Conservation (phyloP, 495 filamentous ascomycete species). For the Aspergillus panamensis region DNA sequence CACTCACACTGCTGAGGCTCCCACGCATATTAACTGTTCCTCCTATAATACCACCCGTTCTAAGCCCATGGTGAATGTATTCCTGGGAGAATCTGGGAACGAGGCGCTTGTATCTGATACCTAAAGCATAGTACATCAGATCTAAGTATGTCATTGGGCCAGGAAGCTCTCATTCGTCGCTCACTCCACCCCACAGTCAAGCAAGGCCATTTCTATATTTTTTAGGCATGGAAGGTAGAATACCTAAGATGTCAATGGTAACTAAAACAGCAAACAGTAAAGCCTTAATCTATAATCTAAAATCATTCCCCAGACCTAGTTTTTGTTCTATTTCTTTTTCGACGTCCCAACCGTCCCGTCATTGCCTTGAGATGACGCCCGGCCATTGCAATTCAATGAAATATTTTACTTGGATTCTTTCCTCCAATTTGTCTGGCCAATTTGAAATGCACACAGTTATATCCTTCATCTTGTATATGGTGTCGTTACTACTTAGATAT, state of each 20-base stretch:
- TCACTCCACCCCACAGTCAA: too few species aligned
- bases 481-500: too few species aligned
- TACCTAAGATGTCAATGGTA: not conserved
- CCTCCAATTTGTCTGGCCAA: slow-evolving; percentile 76
- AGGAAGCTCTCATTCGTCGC: too few species aligned
- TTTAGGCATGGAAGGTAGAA: not conserved
- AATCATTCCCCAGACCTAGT: slow-evolving; percentile 68
- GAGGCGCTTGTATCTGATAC: not conserved
- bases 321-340: slow-evolving; percentile 47
- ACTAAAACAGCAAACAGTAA: slow-evolving; percentile 52
- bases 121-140: too few species aligned
- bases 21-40: not conserved
- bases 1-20: slow-evolving; percentile 1
- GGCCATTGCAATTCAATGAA: not conserved
- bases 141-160: too few species aligned
- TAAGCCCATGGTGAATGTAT: not conserved
- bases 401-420: slow-evolving; percentile 31
- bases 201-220: too few species aligned
- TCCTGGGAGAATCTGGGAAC: not conserved
- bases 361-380: slow-evolving; percentile 22
- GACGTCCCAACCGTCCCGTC: slow-evolving; percentile 19
- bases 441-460: slow-evolving; percentile 78
- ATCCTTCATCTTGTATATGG: slow-evolving; percentile 72
- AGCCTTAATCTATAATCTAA: slow-evolving; percentile 69
- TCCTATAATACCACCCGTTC: too few species aligned